Conservation (phyloP, 2,329 filamentous ascomycete species). For the Pseudogymnoascus sp. region DNA sequence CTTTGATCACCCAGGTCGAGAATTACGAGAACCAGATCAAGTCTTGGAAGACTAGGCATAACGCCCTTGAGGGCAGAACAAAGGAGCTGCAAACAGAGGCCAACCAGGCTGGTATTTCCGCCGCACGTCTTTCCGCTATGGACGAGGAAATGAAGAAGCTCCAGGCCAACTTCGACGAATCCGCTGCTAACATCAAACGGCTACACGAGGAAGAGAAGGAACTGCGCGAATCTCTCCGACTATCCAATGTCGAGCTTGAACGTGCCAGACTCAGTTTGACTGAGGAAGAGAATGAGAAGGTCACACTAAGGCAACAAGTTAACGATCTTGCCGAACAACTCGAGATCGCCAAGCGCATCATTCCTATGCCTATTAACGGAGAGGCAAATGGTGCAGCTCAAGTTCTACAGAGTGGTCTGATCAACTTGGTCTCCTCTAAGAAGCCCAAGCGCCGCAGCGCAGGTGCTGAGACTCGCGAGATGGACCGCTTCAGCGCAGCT, state of each 20-base stretch:
- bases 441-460: constrained; percentile 93
- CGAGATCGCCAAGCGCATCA: constrained; percentile 67
- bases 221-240: constrained; percentile 72
- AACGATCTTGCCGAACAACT: constrained; percentile 87
- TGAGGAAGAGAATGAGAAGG: constrained; percentile 77
- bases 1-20: constrained; percentile 77
- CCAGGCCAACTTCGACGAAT: constrained; percentile 83
- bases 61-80: constrained; percentile 77
- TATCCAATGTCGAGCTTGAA: constrained; percentile 75
- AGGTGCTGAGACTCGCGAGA: constrained; percentile 73
- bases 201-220: constrained; percentile 90
- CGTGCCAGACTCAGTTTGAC: constrained; percentile 66
- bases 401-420: constrained; percentile 65
- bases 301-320: constrained; percentile 78
- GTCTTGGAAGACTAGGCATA: constrained; percentile 90
- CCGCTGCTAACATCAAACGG: constrained; percentile 80
- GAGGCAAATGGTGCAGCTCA: constrained; percentile 60
- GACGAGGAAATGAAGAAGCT: constrained; percentile 94
- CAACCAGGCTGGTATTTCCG: constrained; percentile 93
- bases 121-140: constrained; percentile 81
- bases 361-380: constrained; percentile 58
- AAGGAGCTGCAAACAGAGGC: constrained; percentile 95
- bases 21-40: constrained; percentile 95
- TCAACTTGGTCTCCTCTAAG: constrained; percentile 95
- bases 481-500: constrained; percentile 83